A percentile compares a stretch with the other conserved stretches of the same genome.
Evolutionary conservation across 352 stramenopile species (phyloP).

Genomic region (Phytophthora pistaciae): DNA sequence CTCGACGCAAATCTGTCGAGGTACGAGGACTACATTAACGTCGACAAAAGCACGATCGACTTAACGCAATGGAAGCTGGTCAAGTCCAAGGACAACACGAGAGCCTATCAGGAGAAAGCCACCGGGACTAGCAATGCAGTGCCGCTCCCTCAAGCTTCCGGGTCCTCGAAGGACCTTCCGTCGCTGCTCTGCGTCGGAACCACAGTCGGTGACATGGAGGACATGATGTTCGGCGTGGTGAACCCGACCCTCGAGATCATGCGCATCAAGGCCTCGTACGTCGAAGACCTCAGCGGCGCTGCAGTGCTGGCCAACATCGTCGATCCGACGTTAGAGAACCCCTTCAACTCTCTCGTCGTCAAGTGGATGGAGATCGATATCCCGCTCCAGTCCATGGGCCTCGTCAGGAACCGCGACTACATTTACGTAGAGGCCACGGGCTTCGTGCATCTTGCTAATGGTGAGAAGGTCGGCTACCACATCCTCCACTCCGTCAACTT

Average conservation of each 20-base stretch:
- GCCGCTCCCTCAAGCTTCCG: conserved; percentile 22
- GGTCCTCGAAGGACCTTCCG: conserved; percentile 25
- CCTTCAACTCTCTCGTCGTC: conserved; percentile 39
- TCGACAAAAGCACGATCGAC: conserved; percentile 30
- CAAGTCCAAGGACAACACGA: conserved; percentile 36
- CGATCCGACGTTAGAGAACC: conserved; percentile 25
- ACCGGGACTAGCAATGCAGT: conserved; percentile 7
- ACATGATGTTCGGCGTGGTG: conserved; percentile 49
- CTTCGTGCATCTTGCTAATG: conserved; percentile 26
- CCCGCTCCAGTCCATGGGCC: conserved; percentile 25
- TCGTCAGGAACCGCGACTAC: conserved; percentile 44
- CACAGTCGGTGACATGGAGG: conserved; percentile 38
- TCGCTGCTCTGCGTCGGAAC: conserved; percentile 50
- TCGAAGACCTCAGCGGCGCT: conserved; percentile 34
- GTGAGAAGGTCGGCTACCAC: conserved; percentile 45
- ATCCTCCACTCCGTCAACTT: conserved; percentile 49
- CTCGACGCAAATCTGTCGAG: conserved; percentile 38
- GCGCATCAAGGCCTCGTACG: conserved; percentile 44
- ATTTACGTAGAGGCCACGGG: conserved; percentile 46
- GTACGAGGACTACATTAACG: conserved; percentile 41
- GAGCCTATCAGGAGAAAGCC: conserved; percentile 30
- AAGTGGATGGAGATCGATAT: conserved; percentile 52
- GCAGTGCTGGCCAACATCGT: conserved; percentile 38
- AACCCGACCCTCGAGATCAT: conserved; percentile 41
- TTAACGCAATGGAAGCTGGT: conserved; percentile 42